phyloP scores from a whole-genome alignment of 768 basidiomycete species.

The Leccinum ochraceum region DNA sequence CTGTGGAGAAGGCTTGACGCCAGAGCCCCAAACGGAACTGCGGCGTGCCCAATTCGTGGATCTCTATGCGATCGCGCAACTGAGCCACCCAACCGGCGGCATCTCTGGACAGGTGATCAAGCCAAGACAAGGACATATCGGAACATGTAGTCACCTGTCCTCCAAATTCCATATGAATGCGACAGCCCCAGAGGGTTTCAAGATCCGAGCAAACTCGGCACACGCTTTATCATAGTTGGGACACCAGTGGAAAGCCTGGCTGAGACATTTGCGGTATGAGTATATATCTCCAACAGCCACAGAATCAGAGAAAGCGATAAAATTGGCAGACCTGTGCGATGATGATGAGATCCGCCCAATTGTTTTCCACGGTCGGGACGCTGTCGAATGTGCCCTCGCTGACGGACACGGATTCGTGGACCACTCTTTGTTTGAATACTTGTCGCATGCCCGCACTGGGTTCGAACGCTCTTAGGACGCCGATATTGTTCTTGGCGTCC shows the following conservation, averaged over 20 bases:
- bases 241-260: slow-evolving; percentile 93
- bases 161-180: slow-evolving; percentile 92
- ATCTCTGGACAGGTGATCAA: slow-evolving; percentile 39
- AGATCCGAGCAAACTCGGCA: slow-evolving; percentile 74
- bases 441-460: slow-evolving; percentile 87
- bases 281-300: neutral
- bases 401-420: slow-evolving; percentile 53
- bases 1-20: slow-evolving; percentile 67
- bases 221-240: slow-evolving; percentile 73
- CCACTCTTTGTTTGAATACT: slow-evolving; percentile 57
- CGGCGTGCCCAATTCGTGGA: slow-evolving; percentile 70
- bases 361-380: slow-evolving; percentile 53
- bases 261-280: slow-evolving; percentile 9
- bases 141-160: slow-evolving; percentile 50
- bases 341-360: slow-evolving; percentile 77
- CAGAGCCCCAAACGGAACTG: slow-evolving; percentile 81
- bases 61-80: slow-evolving; percentile 68
- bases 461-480: slow-evolving; percentile 68
- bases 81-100: slow-evolving; percentile 72
- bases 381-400: slow-evolving; percentile 71
- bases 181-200: slow-evolving; percentile 72
- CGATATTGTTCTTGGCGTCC: slow-evolving; percentile 51
- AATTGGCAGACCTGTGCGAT: slow-evolving; percentile 63
- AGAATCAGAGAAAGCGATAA: neutral
- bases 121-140: neutral